phyloP scores from a whole-genome alignment of 352 stramenopile genomes.

The Globisporangium acanthophoron region DNA sequence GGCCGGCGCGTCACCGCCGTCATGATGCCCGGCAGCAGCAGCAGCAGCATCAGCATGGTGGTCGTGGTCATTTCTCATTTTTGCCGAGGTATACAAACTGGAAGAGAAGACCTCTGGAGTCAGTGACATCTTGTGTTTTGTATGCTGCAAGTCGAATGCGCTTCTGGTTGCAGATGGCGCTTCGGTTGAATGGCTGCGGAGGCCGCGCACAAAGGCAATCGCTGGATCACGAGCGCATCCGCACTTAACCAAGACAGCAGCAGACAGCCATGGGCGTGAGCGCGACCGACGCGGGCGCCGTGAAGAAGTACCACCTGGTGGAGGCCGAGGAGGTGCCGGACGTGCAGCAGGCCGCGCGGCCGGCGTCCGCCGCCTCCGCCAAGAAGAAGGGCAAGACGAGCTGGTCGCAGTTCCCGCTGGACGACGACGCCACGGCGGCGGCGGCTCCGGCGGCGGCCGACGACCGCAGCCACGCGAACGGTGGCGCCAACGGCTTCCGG shows the following conservation, averaged over 20 bases:
- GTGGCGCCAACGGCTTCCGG: conserved; percentile 12
- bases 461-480: neutral
- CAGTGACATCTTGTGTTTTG: neutral
- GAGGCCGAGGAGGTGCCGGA: conserved; percentile 74
- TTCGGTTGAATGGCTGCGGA: neutral
- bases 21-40: too few species aligned
- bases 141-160: neutral
- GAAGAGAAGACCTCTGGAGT: neutral
- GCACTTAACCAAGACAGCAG: neutral
- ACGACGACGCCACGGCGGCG: conserved; percentile 11
- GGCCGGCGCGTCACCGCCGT: too few species aligned
- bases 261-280: conserved; percentile 24
- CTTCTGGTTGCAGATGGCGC: neutral
- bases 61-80: neutral
- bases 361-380: conserved; percentile 9
- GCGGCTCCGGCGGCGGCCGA: neutral
- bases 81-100: neutral
- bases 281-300: conserved; percentile 19
- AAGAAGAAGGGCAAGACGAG: conserved; percentile 74
- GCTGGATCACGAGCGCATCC: neutral
- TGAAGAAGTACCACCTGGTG: conserved; percentile 81
- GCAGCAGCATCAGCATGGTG: too few species aligned
- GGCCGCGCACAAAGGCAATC: neutral
- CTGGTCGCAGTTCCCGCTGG: conserved; percentile 64
- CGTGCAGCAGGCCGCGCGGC: conserved; percentile 10